Percentiles rank a stretch among this genome's conserved stretches.
Evolutionary conservation across 2,329 filamentous ascomycete genomes (phyloP).

Genomic region (Stylonectria norvegica): DNA sequence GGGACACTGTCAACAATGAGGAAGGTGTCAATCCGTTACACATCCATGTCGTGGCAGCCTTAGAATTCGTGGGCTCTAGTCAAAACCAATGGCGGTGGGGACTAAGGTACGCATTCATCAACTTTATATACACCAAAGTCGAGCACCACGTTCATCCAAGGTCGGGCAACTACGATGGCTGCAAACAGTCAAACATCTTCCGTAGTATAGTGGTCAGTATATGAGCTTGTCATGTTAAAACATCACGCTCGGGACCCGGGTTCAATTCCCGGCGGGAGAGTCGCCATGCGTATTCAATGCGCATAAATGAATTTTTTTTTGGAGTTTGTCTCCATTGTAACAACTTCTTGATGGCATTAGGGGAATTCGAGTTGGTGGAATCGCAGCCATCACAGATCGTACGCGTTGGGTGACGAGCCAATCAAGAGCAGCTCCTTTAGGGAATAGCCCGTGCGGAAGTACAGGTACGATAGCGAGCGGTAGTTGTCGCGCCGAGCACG

Average conservation of each 20-base stretch:
- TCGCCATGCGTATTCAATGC: slow-evolving; percentile 18
- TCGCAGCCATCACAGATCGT: too few species aligned
- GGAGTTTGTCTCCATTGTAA: too few species aligned
- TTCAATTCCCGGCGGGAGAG: slow-evolving; percentile 30
- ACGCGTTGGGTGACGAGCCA: too few species aligned
- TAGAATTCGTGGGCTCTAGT: too few species aligned
- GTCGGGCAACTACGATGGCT: slow-evolving; percentile 18
- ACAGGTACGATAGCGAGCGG: too few species aligned
- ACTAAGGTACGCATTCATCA: neutral
- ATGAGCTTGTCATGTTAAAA: slow-evolving; percentile 31
- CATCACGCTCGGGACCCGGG: slow-evolving; percentile 30
- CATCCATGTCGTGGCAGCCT: too few species aligned
- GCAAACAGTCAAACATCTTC: slow-evolving; percentile 22
- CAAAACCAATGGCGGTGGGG: too few species aligned
- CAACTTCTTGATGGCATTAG: too few species aligned
- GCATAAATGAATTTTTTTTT: slow-evolving; percentile 13
- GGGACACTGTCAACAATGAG: neutral
- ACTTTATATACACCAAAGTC: neutral
- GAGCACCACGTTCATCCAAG: neutral
- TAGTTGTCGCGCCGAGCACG: too few species aligned
- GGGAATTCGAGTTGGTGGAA: too few species aligned
- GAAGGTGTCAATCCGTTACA: neutral
- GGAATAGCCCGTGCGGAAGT: too few species aligned
- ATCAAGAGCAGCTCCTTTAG: too few species aligned
- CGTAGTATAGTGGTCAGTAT: slow-evolving; percentile 36